Base-by-base conservation (phyloP, 2,329 filamentous ascomycete genomes). In the Huntiella abstrusa region DNA sequence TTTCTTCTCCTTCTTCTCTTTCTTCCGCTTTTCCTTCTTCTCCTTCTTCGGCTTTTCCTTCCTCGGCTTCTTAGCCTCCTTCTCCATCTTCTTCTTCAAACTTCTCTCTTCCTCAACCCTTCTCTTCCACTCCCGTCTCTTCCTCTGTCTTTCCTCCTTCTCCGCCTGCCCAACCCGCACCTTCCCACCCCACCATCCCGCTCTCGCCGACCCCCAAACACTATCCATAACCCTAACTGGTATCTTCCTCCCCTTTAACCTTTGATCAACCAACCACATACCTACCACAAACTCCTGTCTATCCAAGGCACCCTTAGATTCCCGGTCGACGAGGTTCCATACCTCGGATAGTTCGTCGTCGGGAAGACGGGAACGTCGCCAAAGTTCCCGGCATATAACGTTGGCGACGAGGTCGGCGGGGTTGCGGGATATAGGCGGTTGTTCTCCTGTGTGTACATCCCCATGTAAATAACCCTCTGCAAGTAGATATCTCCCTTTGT, bases 221-320 rank as follows among this genome's bases (percentile, higher is more conserved):
- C 80, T 85, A 43, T 79, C 75, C 44, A 70, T 70, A 7, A 88
- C 80, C 54, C 71, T 73, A 11, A 70, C 64, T 0, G 84, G 83
- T 15, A 88, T 65, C 64, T 91, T 91, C 49, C 83, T 65, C 1
- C 83, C 84, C 53, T 80, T 75, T n/a, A 91, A 63, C 50, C 81
- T 66, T 65, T 87, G 82, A 58, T 91, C 83, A 33, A 91, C 73
- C 42, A 91, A 62, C 82, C 83, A 91, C 64, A 84, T 69, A 7
- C 83, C 83, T 1, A 88, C 82, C 0, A 91, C 80, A 58, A 91
- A 91, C 62, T 86, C 80, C 47, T 78, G 70, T 55, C 73, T 72
- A 47, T 63, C 65, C 46, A 91, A 61, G 53, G 70, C 64, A 1
- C 79, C 79, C 11, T 61, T 56, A 1, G 62, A 58, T 5, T 64